Evolutionary conservation across 2,329 filamentous ascomycete species (phyloP).

Genomic region (Penicillium sp.): DNA sequence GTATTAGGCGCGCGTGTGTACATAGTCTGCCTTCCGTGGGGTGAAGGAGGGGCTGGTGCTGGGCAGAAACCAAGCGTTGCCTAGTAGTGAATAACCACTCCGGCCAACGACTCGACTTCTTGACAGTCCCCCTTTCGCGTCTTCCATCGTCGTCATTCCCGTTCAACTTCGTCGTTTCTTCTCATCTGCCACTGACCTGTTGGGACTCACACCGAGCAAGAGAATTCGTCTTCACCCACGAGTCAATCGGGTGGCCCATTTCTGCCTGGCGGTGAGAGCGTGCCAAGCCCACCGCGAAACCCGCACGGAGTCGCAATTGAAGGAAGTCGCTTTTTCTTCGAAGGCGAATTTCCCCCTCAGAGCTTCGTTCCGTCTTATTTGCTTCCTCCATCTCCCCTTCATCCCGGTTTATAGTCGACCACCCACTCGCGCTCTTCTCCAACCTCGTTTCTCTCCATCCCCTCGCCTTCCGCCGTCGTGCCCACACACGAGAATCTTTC

Average conservation of each 20-base stretch:
- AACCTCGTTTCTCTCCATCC: slow-evolving; percentile 11
- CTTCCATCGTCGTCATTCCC: no score
- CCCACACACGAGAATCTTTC: slow-evolving; percentile 32
- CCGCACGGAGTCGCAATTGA: slow-evolving; percentile 25
- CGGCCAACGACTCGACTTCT: no score
- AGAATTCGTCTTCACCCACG: no score
- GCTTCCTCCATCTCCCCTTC: slow-evolving; percentile 11
- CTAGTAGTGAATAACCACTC: no score
- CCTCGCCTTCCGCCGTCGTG: slow-evolving; percentile 19
- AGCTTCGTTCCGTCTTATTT: slow-evolving; percentile 22
- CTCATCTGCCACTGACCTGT: no score
- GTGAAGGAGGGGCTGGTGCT: no score
- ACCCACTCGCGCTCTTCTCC: slow-evolving; percentile 7
- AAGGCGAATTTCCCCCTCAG: slow-evolving; percentile 24
- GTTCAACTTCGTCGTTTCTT: no score
- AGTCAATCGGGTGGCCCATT: slow-evolving; percentile 4
- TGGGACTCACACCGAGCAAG: no score
- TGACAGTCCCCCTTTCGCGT: no score
- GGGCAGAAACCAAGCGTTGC: no score
- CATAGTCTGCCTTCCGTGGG: no score
- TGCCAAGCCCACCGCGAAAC: slow-evolving; percentile 26
- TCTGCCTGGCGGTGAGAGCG: slow-evolving; percentile 24
- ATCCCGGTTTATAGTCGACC: not conserved
- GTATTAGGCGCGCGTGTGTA: no score
- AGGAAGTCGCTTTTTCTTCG: slow-evolving; percentile 28